Evolutionary conservation across 345 rosid genomes (phyloP).

Genomic region (Noccaea bulbosa): DNA sequence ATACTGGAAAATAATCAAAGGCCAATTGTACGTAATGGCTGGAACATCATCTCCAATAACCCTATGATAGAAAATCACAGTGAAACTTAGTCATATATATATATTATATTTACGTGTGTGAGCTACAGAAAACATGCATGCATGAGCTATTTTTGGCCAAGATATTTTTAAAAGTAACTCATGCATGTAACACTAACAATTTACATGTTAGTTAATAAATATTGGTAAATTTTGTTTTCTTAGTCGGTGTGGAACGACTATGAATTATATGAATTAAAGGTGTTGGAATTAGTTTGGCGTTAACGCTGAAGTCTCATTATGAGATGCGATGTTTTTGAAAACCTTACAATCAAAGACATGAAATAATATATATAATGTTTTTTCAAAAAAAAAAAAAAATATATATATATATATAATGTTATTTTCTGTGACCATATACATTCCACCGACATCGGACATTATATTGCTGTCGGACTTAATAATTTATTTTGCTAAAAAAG

Average conservation of each 20-base stretch:
- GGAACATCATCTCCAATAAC: neutral
- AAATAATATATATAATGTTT: neutral
- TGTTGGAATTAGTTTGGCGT: neutral
- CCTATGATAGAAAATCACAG: too few relatives aligned
- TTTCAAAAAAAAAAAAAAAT: too few relatives aligned
- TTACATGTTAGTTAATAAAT: neutral
- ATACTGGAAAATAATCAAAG: neutral
- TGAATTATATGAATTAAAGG: neutral
- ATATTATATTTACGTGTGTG: neutral
- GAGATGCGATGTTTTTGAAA: constrained; percentile 16
- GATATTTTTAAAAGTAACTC: neutral
- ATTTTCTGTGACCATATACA: constrained; percentile 31
- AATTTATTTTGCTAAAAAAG: constrained; percentile 1
- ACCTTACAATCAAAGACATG: neutral
- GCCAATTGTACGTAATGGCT: neutral
- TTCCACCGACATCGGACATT: constrained; percentile 38
- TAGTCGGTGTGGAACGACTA: neutral
- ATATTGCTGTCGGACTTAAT: constrained; percentile 28
- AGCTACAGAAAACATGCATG: neutral
- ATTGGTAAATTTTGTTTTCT: neutral
- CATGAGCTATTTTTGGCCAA: neutral
- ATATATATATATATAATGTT: too few relatives aligned
- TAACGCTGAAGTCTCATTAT: constrained; percentile 20
- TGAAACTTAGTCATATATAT: too few relatives aligned
- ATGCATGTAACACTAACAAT: neutral